Evolutionary conservation across 148 eudicot genomes (phyloP).

Genomic region (Amaranthus palmeri): DNA sequence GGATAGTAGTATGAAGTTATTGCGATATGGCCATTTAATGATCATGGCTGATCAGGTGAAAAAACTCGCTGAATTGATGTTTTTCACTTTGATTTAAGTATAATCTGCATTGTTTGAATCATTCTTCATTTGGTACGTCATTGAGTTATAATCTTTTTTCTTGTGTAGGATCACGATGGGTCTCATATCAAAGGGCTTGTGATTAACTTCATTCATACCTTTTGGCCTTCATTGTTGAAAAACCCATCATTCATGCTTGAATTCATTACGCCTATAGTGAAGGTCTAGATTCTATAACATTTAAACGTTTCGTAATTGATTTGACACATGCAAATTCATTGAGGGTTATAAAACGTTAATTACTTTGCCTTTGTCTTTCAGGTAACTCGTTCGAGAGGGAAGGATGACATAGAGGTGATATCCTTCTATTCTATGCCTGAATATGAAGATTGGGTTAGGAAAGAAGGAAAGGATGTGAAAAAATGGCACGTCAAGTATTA

Average conservation of each 20-base stretch:
- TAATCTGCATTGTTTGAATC: neutral
- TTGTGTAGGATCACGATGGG: slow-evolving; percentile 89
- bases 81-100: neutral
- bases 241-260: slow-evolving; percentile 70
- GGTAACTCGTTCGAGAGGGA: slow-evolving; percentile 45
- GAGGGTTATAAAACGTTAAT: neutral
- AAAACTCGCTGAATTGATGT: neutral
- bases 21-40: slow-evolving; percentile 96
- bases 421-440: slow-evolving; percentile 85
- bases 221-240: slow-evolving; percentile 89
- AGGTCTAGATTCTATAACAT: slow-evolving; percentile 38
- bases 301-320: neutral
- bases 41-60: slow-evolving; percentile 98
- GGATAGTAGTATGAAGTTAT: slow-evolving; percentile 37
- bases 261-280: slow-evolving; percentile 87
- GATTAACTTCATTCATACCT: slow-evolving; percentile 83
- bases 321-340: neutral
- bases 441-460: slow-evolving; percentile 67
- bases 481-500: slow-evolving; percentile 80
- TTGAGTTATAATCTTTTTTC: neutral
- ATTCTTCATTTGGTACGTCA: neutral
- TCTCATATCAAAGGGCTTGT: slow-evolving; percentile 93
- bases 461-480: slow-evolving; percentile 40
- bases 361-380: slow-evolving; percentile 21
- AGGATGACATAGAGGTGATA: slow-evolving; percentile 27